These are phyloP conservation scores for Diaporthe sp. DNA, from an alignment of 2,329 filamentous ascomycete species.

Conservation along the genomic window DNA sequence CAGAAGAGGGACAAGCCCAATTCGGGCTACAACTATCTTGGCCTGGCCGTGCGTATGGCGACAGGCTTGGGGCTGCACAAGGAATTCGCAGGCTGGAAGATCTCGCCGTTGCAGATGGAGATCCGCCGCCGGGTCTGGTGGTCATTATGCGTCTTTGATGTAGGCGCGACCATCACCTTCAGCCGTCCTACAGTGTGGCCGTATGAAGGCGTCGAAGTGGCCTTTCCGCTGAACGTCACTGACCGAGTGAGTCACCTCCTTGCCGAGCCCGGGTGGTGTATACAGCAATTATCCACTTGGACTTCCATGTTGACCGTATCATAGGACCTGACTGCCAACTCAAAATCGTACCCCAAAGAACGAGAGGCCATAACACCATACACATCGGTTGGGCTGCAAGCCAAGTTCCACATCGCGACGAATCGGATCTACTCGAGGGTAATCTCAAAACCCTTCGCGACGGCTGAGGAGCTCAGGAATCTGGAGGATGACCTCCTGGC, in stretches of 20 bases:
- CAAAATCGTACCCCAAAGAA: conserved; percentile 49
- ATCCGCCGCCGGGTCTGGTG: conserved; percentile 55
- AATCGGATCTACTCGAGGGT: conserved; percentile 59
- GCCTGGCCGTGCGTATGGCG: conserved; percentile 62
- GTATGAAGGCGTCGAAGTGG: conserved; percentile 45
- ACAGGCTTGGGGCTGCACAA: conserved; percentile 63
- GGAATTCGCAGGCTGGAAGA: conserved; percentile 54
- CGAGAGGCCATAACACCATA: conserved; percentile 58
- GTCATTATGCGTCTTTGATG: conserved; percentile 58
- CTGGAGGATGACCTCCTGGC: conserved; percentile 55
- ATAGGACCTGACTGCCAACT: conserved; percentile 50
- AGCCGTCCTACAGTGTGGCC: conserved; percentile 46
- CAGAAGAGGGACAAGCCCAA: conserved; percentile 66
- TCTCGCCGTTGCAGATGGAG: conserved; percentile 50
- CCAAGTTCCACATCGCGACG: conserved; percentile 59
- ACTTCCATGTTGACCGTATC: background rate
- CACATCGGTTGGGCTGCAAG: conserved; percentile 58
- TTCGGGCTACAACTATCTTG: conserved; percentile 64
- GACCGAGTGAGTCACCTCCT: conserved; percentile 41
- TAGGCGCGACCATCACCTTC: conserved; percentile 56
- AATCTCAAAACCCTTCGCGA: conserved; percentile 58
- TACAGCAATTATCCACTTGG: background rate
- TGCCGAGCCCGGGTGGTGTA: background rate
- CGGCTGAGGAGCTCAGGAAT: conserved; percentile 54
- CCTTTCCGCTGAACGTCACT: conserved; percentile 45